A percentile compares a stretch with the other conserved stretches of the same genome.
Evolutionary conservation across 2,329 filamentous ascomycete species (phyloP).

Genomic region (Diaporthe sp.): DNA sequence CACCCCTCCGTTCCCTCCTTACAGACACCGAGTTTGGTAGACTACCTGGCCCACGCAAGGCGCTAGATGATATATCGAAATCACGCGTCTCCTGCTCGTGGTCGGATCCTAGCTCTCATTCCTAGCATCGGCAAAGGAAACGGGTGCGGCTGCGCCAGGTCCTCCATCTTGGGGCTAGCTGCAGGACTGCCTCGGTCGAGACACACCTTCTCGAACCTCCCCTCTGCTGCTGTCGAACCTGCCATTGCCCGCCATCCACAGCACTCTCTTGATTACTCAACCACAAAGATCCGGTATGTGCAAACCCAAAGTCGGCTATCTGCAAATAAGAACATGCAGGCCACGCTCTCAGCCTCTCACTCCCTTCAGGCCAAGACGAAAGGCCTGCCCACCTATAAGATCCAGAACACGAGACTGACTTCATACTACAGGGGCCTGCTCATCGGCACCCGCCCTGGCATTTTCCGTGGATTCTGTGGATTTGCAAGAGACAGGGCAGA

Average conservation of each 20-base stretch:
- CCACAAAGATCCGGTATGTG: constrained; percentile 23
- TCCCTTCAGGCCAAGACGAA: not conserved
- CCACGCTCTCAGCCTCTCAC: not conserved
- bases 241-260: constrained; percentile 2
- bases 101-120: constrained; percentile 23
- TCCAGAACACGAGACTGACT: constrained; percentile 21
- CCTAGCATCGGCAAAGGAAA: constrained; percentile 33
- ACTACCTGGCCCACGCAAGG: constrained; percentile 5
- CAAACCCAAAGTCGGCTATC: not conserved
- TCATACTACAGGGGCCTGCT: constrained; percentile 13
- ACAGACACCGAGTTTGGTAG: constrained; percentile 1
- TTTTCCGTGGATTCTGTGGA: constrained; percentile 12
- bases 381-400: not conserved
- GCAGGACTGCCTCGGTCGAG: constrained; percentile 28
- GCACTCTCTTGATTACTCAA: constrained; percentile 9
- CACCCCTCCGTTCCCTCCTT: not conserved
- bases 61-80: constrained; percentile 37
- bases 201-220: not conserved
- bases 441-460: constrained; percentile 20
- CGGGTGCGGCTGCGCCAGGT: constrained; percentile 23
- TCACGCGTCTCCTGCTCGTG: constrained; percentile 16
- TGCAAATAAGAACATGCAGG: not conserved
- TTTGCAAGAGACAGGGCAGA: constrained; percentile 9
- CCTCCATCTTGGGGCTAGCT: constrained; percentile 29
- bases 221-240: not conserved